These are phyloP conservation scores for Pseudonitzschia delicatissima DNA, from an alignment of 108 stramenopile species.

Conservation along the genomic window DNA sequence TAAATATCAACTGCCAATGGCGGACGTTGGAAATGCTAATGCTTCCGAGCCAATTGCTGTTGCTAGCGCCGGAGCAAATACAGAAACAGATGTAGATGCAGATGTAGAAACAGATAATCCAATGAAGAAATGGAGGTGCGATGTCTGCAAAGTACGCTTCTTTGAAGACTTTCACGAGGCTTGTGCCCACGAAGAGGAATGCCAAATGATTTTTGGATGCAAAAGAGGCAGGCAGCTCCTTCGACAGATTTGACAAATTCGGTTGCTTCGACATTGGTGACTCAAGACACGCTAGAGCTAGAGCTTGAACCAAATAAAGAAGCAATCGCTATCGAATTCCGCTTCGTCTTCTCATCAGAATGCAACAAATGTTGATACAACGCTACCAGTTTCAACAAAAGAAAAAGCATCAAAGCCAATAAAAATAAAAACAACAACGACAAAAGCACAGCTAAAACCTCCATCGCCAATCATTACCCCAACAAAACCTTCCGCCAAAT, in stretches of 20 bases:
- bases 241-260: not conserved
- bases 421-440: no score
- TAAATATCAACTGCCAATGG: not conserved
- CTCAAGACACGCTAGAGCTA: not conserved
- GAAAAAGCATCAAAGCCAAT: no score
- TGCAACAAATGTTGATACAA: no score
- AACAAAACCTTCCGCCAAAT: not conserved
- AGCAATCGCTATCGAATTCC: no score
- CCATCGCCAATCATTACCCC: not conserved
- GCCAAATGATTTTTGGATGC: constrained; percentile 7
- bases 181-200: constrained; percentile 57
- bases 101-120: not conserved
- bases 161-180: constrained; percentile 65
- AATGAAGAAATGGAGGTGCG: constrained; percentile 55
- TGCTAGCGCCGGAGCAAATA: not conserved
- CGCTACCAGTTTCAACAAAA: no score
- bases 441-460: not conserved
- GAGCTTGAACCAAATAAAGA: no score
- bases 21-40: not conserved
- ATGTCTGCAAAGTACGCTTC: constrained; percentile 50
- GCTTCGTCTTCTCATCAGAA: no score
- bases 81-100: no score
- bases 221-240: not conserved
- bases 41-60: not conserved
- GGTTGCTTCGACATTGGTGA: not conserved